phyloP scores from a whole-genome alignment of 305 asterid species.

The Fraxinus sp. region DNA sequence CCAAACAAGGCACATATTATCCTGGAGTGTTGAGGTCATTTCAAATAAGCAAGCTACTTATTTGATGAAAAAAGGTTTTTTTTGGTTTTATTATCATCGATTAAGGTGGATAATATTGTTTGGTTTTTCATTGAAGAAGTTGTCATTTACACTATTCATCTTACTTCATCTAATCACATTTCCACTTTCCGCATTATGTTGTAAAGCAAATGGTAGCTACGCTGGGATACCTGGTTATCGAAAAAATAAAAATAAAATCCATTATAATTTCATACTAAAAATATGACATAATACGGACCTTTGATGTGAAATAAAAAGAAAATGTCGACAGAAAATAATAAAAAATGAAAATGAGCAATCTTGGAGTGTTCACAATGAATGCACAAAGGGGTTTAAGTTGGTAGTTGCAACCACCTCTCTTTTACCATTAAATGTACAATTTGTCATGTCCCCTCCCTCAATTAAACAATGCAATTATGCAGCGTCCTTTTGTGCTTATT shows the following conservation, averaged over 20 bases:
- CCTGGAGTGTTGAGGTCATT: too few relatives aligned
- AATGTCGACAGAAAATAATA: too few relatives aligned
- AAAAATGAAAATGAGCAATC: not conserved
- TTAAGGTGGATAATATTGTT: not conserved
- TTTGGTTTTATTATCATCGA: too few relatives aligned
- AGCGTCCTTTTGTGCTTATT: not conserved
- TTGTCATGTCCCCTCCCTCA: not conserved
- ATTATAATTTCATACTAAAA: not conserved
- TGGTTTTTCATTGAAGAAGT: too few relatives aligned
- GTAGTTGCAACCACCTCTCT: conserved; percentile 6
- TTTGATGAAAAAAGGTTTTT: too few relatives aligned
- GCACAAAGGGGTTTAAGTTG: not conserved
- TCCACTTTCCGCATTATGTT: not conserved
- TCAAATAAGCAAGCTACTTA: too few relatives aligned
- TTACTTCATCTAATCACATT: too few relatives aligned
- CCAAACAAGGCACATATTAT: too few relatives aligned
- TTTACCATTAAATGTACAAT: not conserved
- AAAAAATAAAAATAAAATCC: not conserved
- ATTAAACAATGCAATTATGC: not conserved
- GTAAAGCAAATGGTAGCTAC: not conserved
- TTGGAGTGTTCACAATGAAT: not conserved
- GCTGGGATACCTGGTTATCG: too few relatives aligned
- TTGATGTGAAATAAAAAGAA: not conserved
- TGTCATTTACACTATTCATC: not conserved
- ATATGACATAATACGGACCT: not conserved